Evolutionary conservation across 2,329 filamentous ascomycete species (phyloP).

Genomic region (Mariannaea sp.): DNA sequence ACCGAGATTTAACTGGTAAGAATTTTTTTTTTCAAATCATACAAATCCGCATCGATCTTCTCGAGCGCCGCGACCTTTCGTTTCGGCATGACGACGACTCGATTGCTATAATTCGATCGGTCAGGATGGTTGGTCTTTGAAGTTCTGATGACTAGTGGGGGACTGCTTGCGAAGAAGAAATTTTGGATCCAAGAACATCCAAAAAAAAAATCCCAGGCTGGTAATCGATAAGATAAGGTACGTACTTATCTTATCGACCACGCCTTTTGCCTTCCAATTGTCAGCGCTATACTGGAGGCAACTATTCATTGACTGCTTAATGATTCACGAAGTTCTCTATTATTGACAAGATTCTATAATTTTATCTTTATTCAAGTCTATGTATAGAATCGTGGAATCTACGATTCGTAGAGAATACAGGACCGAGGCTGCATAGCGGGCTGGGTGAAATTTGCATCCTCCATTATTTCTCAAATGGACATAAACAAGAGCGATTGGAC

Average conservation of each 20-base stretch:
- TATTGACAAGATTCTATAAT: too few relatives aligned
- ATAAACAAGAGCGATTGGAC: too few relatives aligned
- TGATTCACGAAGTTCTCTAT: too few relatives aligned
- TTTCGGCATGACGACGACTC: conserved; percentile 68
- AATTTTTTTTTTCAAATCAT: conserved; percentile 35
- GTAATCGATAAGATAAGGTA: conserved; percentile 13
- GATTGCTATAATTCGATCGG: conserved; percentile 6
- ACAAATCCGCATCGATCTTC: conserved; percentile 92
- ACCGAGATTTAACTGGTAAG: background rate
- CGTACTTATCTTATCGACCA: conserved; percentile 11
- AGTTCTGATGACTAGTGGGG: conserved; percentile 6
- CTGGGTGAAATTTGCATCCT: too few relatives aligned
- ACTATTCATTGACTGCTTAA: too few relatives aligned
- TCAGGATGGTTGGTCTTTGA: conserved; percentile 5
- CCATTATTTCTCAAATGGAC: too few relatives aligned
- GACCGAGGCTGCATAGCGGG: too few relatives aligned
- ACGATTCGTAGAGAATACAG: too few relatives aligned
- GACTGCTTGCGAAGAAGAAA: conserved; percentile 4
- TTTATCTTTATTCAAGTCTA: too few relatives aligned
- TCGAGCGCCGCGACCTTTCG: conserved; percentile 90
- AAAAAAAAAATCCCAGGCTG: background rate
- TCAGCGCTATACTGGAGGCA: too few relatives aligned
- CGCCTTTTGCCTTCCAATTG: too few relatives aligned
- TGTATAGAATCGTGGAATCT: too few relatives aligned
- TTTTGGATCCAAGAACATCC: background rate